These are phyloP conservation scores for Fusarium napiforme DNA, from an alignment of 2,329 filamentous ascomycete genomes.

Conservation along the genomic window DNA sequence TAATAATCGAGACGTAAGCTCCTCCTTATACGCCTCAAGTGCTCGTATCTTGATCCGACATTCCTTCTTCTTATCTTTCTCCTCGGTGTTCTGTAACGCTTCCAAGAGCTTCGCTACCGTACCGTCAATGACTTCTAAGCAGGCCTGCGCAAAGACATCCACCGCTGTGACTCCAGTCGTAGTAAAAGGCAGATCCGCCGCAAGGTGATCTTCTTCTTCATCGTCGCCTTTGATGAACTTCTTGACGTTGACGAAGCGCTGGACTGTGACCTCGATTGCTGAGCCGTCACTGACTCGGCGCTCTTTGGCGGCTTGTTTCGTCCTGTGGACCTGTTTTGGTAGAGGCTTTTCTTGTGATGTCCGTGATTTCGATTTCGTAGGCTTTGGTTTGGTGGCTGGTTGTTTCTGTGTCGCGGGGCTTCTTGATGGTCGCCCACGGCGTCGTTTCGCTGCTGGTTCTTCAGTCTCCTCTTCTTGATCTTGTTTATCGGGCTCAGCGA, in stretches of 20 bases:
- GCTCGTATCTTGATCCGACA: slow-evolving; percentile 65
- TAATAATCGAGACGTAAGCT: slow-evolving; percentile 65
- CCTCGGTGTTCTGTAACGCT: slow-evolving; percentile 52
- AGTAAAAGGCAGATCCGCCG: slow-evolving; percentile 63
- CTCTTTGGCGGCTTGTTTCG: slow-evolving; percentile 38
- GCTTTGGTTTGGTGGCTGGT: slow-evolving; percentile 42
- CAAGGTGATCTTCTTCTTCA: slow-evolving; percentile 57
- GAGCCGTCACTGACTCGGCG: slow-evolving; percentile 39
- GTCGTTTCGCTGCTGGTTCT: slow-evolving; percentile 52
- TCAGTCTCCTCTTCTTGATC: slow-evolving; percentile 40
- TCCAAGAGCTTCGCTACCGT: slow-evolving; percentile 61
- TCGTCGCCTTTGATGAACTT: slow-evolving; percentile 53
- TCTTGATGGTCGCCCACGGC: slow-evolving; percentile 49
- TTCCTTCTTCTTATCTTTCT: slow-evolving; percentile 62
- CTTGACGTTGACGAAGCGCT: slow-evolving; percentile 65
- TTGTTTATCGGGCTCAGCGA: slow-evolving; percentile 53
- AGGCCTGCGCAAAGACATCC: slow-evolving; percentile 71
- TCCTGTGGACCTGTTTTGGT: slow-evolving; percentile 34
- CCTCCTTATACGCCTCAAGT: slow-evolving; percentile 68
- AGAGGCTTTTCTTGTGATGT: slow-evolving; percentile 36
- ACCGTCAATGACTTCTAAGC: slow-evolving; percentile 67
- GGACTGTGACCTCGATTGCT: slow-evolving; percentile 66
- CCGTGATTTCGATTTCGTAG: slow-evolving; percentile 27
- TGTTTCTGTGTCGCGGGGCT: slow-evolving; percentile 59
- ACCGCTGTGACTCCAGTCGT: slow-evolving; percentile 69